Evolutionary conservation across 352 stramenopile species (phyloP).

Genomic region (Globisporangium paddicum): DNA sequence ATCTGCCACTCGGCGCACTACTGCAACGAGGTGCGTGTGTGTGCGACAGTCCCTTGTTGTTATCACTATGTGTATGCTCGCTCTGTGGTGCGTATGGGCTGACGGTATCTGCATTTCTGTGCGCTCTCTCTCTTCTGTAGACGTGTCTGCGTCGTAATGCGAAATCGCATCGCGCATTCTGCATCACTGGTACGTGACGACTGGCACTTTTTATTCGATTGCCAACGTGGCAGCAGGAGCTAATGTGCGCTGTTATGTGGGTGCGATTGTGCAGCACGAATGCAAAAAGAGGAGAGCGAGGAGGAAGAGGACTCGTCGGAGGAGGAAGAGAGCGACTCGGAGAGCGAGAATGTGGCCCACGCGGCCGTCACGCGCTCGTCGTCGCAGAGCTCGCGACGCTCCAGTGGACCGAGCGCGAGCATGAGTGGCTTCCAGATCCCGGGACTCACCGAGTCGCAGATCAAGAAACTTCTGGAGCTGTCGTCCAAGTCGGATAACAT

Average conservation of each 20-base stretch:
- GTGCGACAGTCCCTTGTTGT: background rate
- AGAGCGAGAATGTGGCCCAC: slow-evolving; percentile 46
- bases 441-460: slow-evolving; percentile 51
- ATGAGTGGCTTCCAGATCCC: slow-evolving; percentile 33
- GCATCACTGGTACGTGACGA: slow-evolving; percentile 41
- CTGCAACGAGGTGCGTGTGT: slow-evolving; percentile 62
- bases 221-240: too few relatives aligned
- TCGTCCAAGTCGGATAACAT: slow-evolving; percentile 50
- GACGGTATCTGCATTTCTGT: background rate
- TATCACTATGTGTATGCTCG: too few relatives aligned
- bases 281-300: slow-evolving; percentile 55
- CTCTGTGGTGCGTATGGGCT: too few relatives aligned
- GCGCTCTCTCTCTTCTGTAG: slow-evolving; percentile 17
- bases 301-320: slow-evolving; percentile 50
- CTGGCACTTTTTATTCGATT: too few relatives aligned
- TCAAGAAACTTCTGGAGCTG: slow-evolving; percentile 66
- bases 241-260: too few relatives aligned
- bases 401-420: background rate
- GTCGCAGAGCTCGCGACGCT: slow-evolving; percentile 14
- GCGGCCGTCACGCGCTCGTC: slow-evolving; percentile 13
- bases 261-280: slow-evolving; percentile 49
- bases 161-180: slow-evolving; percentile 60
- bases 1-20: slow-evolving; percentile 67
- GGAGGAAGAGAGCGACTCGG: slow-evolving; percentile 71
- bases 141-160: slow-evolving; percentile 69